Evolutionary conservation across 164 flowering plant genomes (phyloP).

Genomic region (Saururus chinensis): DNA sequence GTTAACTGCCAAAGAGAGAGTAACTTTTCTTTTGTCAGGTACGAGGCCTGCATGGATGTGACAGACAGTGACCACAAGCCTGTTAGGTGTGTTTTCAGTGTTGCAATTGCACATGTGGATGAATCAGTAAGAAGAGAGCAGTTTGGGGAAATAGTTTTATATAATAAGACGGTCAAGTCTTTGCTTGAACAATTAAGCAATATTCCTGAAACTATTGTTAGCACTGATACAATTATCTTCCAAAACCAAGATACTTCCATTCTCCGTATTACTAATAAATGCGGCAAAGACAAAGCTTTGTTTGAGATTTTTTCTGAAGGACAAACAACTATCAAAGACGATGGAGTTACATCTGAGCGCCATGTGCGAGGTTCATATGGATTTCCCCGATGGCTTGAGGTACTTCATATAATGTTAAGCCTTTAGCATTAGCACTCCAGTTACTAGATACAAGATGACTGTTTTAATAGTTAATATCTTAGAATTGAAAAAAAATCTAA

Average conservation of each 20-base stretch:
- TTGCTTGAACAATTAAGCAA: slow-evolving; percentile 32
- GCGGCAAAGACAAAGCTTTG: slow-evolving; percentile 34
- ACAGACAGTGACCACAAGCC: slow-evolving; percentile 99
- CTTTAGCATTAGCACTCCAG: background rate
- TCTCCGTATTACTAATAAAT: slow-evolving; percentile 61
- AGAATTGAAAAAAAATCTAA: background rate
- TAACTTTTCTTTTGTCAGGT: slow-evolving; percentile 32
- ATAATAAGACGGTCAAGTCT: slow-evolving; percentile 44
- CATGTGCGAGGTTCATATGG: slow-evolving; percentile 66
- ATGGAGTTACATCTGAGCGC: slow-evolving; percentile 32
- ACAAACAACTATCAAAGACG: slow-evolving; percentile 40
- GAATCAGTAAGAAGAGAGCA: slow-evolving; percentile 71
- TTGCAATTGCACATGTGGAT: slow-evolving; percentile 64
- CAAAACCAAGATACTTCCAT: slow-evolving; percentile 57
- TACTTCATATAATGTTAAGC: slow-evolving; percentile 12
- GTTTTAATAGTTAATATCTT: background rate
- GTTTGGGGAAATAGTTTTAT: slow-evolving; percentile 51
- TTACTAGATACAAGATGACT: background rate
- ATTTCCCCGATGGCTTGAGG: slow-evolving; percentile 97
- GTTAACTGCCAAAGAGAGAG: background rate
- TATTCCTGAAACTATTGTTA: slow-evolving; percentile 72
- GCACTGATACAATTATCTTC: slow-evolving; percentile 55
- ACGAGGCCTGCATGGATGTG: slow-evolving; percentile 97
- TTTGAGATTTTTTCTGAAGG: slow-evolving; percentile 66
- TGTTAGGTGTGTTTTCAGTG: slow-evolving; percentile 66